These are phyloP conservation scores for Syncephalastrum racemosum DNA, from an alignment of 371 early-diverging fungal species.

Conservation along the genomic window DNA sequence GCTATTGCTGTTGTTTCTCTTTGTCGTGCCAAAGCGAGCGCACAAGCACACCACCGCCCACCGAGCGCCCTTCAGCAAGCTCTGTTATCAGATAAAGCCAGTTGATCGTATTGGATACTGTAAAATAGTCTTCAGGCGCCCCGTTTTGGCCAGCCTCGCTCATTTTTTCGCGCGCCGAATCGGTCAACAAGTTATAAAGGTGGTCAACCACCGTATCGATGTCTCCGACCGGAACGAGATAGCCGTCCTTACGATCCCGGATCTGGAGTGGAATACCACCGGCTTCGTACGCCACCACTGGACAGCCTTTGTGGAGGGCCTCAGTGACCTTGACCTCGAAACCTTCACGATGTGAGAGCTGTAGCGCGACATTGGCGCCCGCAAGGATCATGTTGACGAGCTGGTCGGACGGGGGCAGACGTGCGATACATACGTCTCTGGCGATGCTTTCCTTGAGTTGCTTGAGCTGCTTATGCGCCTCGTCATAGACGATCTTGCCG, in stretches of 20 bases:
- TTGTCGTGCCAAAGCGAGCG: too few species aligned
- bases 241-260: constrained; percentile 61
- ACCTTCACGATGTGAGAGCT: constrained; percentile 84
- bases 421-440: constrained; percentile 62
- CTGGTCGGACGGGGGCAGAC: constrained; percentile 81
- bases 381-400: constrained; percentile 73
- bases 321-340: constrained; percentile 94
- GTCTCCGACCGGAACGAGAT: constrained; percentile 66
- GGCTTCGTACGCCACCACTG: constrained; percentile 62
- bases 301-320: constrained; percentile 69
- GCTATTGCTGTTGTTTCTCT: too few species aligned
- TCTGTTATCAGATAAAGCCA: constrained; percentile 67
- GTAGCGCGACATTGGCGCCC: constrained; percentile 71
- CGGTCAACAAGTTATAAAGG: constrained; percentile 50
- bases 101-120: constrained; percentile 65
- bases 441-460: constrained; percentile 49
- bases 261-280: constrained; percentile 91
- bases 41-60: too few species aligned
- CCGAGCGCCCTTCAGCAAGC: constrained; percentile 24
- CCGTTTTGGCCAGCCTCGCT: constrained; percentile 39
- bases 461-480: constrained; percentile 49
- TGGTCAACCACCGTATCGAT: constrained; percentile 58
- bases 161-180: constrained; percentile 27
- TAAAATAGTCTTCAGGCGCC: constrained; percentile 69
- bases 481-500: constrained; percentile 70